Base-by-base conservation (phyloP, 1,284 basidiomycete genomes). In the Cutaneotrichosporon sp. region DNA sequence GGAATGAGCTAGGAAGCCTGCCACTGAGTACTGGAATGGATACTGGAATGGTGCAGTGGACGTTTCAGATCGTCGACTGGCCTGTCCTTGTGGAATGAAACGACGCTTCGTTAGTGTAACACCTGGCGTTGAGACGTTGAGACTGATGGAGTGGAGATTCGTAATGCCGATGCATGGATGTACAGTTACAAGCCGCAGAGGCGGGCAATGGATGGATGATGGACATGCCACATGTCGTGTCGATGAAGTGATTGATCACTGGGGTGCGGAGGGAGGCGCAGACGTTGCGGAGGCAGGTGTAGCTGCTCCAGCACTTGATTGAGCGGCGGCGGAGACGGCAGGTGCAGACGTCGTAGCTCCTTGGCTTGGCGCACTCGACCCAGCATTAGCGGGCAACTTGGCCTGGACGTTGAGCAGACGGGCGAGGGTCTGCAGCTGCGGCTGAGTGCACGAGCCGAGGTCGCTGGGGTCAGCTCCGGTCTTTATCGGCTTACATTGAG, bases 341-440 rank as follows among this genome's bases (percentile, higher is more conserved):
- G 26, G 26, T 26, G 26, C 26, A 3, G 26, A 26, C 26, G 26
- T 26, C 26, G 26, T 26, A 26, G 26, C 26, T 26, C 26, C 26
- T 26, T 26, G 26, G 42, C n/a, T 46, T 18, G 42, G 42, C 42
- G 42, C n/a, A 9, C 42, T n/a, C 13, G 49, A 50, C 26, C 26
- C 22, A 11, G 49, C 13, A 10, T 36, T 61, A 8, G 51, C 56
- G 16, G 69, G 58, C 51, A 66, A 30, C 49, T 65, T 67, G n/a
- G 60, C 58, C 36, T 63, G 66, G 40, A 76, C 71, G 47, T 74
- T 74, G 32, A 76, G 58, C n/a, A 76, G 21, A 26, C 72, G 73
- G 18, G 74, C 74, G 14, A 76, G 65, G 11, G 67, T 65, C 46
- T 71, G 62, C 46, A 76, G 58, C 56, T 76, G 74, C 21, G 61